Evolutionary conservation across 2,329 filamentous ascomycete genomes (phyloP), one percentile per base, ranked within the genome.

Genomic region (Fusarium pseudocircinatum): DNA sequence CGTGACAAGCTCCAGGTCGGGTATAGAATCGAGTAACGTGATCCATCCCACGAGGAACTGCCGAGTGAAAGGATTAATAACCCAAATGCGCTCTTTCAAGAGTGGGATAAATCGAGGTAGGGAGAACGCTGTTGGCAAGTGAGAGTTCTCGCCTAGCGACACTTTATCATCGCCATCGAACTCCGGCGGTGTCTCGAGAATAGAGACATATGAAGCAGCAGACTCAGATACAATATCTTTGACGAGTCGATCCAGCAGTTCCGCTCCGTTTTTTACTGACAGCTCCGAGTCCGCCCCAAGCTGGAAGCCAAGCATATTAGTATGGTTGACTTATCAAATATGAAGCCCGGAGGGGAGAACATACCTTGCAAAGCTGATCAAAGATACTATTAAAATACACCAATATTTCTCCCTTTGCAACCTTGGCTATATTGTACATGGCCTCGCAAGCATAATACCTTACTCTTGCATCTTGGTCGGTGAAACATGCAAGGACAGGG

Each of bases 371-470:
- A 61, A 99, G 86, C 28, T 96, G 95, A 84, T 99, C 96, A 80
- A 99, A 99, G 72, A 99, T 96, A 78, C 97, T 93, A 83, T 99
- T 99, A 84, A 99, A 99, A 86, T 97, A 99, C 44, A 97, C 90
- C 74, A 99, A 84, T 26, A 99, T 96, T 83, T 99, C 96, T 42
- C 97, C 96, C 84, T 99, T 99, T 69, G 96, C 96, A 53, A 99
- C 96, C 84, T 99, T 99, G 79, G 96, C 95, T 80, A 99, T 99
- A 83, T 99, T 99, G 85, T 99, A 99, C 96, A 99, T 99, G 82
- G 95, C 97, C 85, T 99, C 96, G 84, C 96, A 99, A 30, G 96
- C 96, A 84, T 99, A 99, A 83, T 99, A 99, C 73, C 96, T 90
- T 37, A 98, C 96, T 66, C 96, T 90, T 34, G 96, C 95, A 92